Conservation (phyloP, 2,329 filamentous ascomycete species). For the Colletotrichum eleusines region DNA sequence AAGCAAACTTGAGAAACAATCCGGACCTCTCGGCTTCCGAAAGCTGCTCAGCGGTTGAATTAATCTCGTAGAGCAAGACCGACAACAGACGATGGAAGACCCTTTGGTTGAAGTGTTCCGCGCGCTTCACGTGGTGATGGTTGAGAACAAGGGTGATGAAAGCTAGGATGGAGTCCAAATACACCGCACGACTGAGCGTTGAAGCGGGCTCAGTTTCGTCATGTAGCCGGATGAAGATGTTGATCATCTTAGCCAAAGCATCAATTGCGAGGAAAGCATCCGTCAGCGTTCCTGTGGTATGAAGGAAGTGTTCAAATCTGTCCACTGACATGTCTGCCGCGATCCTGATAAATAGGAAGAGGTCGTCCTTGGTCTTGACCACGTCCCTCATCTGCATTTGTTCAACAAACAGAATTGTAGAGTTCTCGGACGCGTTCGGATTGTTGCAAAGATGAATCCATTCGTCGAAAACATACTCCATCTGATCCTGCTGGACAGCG, state of each 20-base stretch:
- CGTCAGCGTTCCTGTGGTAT: conserved; percentile 68
- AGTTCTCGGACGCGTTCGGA: conserved; percentile 79
- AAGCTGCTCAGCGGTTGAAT: conserved; percentile 68
- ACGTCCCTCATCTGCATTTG: conserved; percentile 83
- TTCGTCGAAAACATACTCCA: conserved; percentile 96
- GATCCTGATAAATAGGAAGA: conserved; percentile 82
- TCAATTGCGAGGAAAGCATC: conserved; percentile 76
- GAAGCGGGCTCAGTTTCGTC: conserved; percentile 69
- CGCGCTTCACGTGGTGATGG: conserved; percentile 84
- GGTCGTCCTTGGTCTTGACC: conserved; percentile 80
- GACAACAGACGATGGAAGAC: conserved; percentile 94
- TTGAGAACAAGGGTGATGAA: conserved; percentile 86
- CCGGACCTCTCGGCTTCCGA: conserved; percentile 73
- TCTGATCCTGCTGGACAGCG: conserved; percentile 75
- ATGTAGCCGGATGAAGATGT: conserved; percentile 80
- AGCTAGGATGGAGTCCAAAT: conserved; percentile 82
- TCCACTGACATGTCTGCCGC: conserved; percentile 84
- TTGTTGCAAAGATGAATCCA: conserved; percentile 89
- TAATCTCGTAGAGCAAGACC: conserved; percentile 81
- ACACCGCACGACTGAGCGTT: conserved; percentile 73
- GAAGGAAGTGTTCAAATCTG: conserved; percentile 79
- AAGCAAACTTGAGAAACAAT: conserved; percentile 78
- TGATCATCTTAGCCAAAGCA: conserved; percentile 83
- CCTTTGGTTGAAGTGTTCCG: conserved; percentile 86
- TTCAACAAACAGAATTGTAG: conserved; percentile 80